Evolutionary conservation across 2,329 filamentous ascomycete species (phyloP).

Genomic region (Pleomassaria siparia): DNA sequence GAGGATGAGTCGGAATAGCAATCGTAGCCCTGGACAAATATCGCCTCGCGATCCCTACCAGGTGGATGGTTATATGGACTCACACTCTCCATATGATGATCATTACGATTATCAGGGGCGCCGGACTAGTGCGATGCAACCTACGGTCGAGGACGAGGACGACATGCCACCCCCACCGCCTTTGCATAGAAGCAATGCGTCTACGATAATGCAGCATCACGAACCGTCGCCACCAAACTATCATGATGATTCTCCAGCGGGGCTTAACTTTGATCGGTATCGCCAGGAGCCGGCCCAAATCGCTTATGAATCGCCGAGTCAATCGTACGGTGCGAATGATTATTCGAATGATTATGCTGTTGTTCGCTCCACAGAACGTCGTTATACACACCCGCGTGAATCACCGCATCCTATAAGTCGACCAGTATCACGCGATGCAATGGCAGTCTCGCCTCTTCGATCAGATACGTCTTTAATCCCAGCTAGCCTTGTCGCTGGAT

Average conservation of each 20-base stretch:
- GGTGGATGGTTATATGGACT: conserved; percentile 33
- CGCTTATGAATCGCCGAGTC: conserved; percentile 26
- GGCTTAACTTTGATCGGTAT: conserved; percentile 34
- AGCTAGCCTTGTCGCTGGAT: conserved; percentile 35
- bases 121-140: conserved; percentile 57
- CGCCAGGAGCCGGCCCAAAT: conserved; percentile 26
- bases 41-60: conserved; percentile 35
- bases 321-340: conserved; percentile 26
- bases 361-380: conserved; percentile 29
- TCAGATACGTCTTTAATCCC: conserved; percentile 32
- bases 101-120: conserved; percentile 52
- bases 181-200: conserved; percentile 39
- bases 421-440: conserved; percentile 37
- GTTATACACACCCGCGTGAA: conserved; percentile 31
- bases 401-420: conserved; percentile 23
- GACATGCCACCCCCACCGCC: conserved; percentile 52
- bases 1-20: conserved; percentile 30
- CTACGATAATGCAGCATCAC: conserved; percentile 29
- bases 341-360: conserved; percentile 28
- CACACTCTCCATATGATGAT: conserved; percentile 48
- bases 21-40: conserved; percentile 24
- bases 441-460: conserved; percentile 35
- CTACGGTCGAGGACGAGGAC: conserved; percentile 65
- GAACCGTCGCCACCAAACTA: conserved; percentile 25
- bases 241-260: conserved; percentile 33